A percentile compares a stretch with the other conserved stretches of the same genome.
Conservation (phyloP, 495 filamentous ascomycete genomes). For the Xylaria curta region DNA sequence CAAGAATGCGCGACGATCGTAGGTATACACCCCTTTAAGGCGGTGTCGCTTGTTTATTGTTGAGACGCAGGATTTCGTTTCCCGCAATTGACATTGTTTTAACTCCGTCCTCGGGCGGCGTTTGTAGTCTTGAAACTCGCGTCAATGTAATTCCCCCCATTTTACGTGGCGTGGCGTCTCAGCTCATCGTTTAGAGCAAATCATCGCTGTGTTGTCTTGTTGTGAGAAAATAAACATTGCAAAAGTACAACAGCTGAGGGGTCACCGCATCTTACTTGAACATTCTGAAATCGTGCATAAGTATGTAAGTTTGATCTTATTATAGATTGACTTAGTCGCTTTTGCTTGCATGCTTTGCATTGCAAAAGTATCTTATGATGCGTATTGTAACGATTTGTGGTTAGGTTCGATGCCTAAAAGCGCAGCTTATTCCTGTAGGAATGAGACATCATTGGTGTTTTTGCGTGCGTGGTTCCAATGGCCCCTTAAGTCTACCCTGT, state of each 20-base stretch:
- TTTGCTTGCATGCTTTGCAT: neutral
- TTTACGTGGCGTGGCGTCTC: neutral
- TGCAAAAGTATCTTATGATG: neutral
- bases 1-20: neutral
- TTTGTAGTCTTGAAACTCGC: neutral
- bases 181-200: neutral
- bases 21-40: neutral
- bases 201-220: neutral
- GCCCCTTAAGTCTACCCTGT: neutral
- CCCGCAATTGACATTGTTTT: neutral
- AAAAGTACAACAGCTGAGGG: neutral
- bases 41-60: neutral
- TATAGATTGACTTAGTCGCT: neutral
- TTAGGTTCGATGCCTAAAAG: neutral
- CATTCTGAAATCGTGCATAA: neutral
- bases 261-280: neutral
- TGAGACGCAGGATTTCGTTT: neutral
- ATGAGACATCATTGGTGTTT: neutral
- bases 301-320: neutral
- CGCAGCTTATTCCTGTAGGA: neutral
- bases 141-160: neutral
- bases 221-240: neutral
- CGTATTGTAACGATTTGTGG: neutral
- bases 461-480: neutral
- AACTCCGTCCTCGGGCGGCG: neutral